Evolutionary conservation across 176 grass and related monocot species (phyloP).

Genomic region (Triticum urartu): DNA sequence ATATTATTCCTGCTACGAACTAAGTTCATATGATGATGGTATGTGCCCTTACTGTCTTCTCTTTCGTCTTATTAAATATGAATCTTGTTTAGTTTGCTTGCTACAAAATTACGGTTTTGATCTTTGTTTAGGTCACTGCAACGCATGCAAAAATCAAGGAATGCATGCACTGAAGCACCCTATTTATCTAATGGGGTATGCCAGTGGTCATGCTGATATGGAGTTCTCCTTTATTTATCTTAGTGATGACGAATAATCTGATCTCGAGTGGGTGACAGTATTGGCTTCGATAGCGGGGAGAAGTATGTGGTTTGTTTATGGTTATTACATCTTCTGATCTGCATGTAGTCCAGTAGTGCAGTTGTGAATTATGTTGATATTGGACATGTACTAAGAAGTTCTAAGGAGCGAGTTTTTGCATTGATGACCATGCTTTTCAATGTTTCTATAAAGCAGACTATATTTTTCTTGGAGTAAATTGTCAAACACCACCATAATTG

Average conservation of each 20-base stretch:
- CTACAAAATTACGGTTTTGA: not conserved
- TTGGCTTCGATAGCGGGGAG: not conserved
- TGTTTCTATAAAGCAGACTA: too few relatives aligned
- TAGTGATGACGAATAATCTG: not conserved
- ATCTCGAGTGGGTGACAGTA: not conserved
- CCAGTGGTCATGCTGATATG: not conserved
- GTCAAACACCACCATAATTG: too few relatives aligned
- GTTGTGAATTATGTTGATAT: too few relatives aligned
- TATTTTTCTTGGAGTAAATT: too few relatives aligned
- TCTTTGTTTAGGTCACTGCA: not conserved
- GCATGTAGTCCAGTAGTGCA: too few relatives aligned
- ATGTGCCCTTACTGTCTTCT: not conserved
- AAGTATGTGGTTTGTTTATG: not conserved
- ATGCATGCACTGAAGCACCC: conserved; percentile 9
- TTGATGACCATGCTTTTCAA: too few relatives aligned
- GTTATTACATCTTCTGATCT: not conserved
- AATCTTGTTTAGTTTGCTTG: not conserved
- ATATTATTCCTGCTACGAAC: not conserved
- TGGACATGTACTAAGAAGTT: too few relatives aligned
- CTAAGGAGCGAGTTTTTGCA: too few relatives aligned
- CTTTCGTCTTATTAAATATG: not conserved
- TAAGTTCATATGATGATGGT: conserved; percentile 11
- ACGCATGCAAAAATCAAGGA: conserved; percentile 13
- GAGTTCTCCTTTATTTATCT: not conserved
- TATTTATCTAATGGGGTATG: not conserved